Evolutionary conservation across 768 basidiomycete genomes (phyloP).

Genomic region (Auricularia heimuer): DNA sequence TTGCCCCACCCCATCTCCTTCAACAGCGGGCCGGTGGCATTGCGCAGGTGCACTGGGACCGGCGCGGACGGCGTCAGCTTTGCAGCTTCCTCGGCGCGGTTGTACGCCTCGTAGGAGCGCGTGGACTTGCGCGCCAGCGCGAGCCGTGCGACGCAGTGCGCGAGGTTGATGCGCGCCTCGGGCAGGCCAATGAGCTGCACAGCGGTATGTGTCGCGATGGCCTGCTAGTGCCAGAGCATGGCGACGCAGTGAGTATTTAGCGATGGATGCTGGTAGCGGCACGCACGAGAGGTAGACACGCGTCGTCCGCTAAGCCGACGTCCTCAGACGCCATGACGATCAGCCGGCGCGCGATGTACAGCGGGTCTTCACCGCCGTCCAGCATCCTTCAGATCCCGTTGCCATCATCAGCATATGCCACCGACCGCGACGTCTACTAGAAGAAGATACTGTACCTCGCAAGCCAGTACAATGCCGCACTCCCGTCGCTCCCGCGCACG

Average conservation of each 20-base stretch:
- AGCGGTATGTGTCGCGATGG: constrained; percentile 50
- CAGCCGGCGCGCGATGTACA: constrained; percentile 65
- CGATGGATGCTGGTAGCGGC: too few species aligned
- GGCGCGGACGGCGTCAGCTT: constrained; percentile 40
- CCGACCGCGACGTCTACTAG: not conserved
- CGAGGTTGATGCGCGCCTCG: constrained; percentile 68
- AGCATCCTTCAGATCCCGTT: constrained; percentile 45
- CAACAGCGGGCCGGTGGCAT: constrained; percentile 67
- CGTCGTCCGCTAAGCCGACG: constrained; percentile 67
- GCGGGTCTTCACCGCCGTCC: constrained; percentile 67
- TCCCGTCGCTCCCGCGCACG: constrained; percentile 64
- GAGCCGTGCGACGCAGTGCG: constrained; percentile 68
- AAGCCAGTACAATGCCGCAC: constrained; percentile 81
- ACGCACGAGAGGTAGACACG: constrained; percentile 64
- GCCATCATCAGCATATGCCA: not conserved
- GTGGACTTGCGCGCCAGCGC: constrained; percentile 79
- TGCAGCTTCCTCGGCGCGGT: constrained; percentile 53
- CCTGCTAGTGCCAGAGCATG: constrained; percentile 27
- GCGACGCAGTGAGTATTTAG: not conserved
- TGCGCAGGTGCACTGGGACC: constrained; percentile 66
- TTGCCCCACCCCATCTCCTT: constrained; percentile 58
- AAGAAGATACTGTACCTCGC: constrained; percentile 31
- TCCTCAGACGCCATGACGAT: constrained; percentile 81
- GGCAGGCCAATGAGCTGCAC: constrained; percentile 73
- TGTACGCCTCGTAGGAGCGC: constrained; percentile 69